phyloP scores from a whole-genome alignment of 2,329 filamentous ascomycete genomes.

The Monosporascus cannonballus region DNA sequence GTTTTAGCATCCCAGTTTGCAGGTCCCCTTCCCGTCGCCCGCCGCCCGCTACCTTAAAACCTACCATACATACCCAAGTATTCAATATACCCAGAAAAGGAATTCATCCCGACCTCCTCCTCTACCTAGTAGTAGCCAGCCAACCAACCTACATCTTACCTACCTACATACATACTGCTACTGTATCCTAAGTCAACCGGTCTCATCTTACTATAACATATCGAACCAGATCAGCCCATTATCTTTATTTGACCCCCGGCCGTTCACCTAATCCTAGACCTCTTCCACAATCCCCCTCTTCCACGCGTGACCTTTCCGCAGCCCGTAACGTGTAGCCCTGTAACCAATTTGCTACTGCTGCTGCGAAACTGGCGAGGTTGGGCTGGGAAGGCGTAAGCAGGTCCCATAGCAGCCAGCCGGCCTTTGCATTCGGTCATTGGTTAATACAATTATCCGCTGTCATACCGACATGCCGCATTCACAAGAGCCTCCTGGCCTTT shows the following conservation, averaged over 20 bases:
- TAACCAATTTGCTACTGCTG: background rate
- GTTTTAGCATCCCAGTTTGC: too few species aligned
- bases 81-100: too few species aligned
- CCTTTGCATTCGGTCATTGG: too few species aligned
- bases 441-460: background rate
- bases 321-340: background rate
- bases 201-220: background rate
- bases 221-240: background rate
- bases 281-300: background rate
- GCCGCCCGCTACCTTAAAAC: too few species aligned
- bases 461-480: constrained; percentile 25
- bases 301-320: background rate
- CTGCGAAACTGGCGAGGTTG: background rate
- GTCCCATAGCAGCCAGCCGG: too few species aligned
- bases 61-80: too few species aligned
- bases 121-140: background rate
- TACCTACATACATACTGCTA: background rate
- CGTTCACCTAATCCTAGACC: background rate
- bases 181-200: background rate
- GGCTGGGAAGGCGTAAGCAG: background rate
- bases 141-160: background rate
- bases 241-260: background rate
- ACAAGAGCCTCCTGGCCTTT: constrained; percentile 34
- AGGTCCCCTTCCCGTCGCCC: too few species aligned
- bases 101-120: background rate